A percentile compares a stretch with the other conserved stretches of the same genome.
Conservation (phyloP, 1,139 yeast species). For the Ogataea hybrid region DNA sequence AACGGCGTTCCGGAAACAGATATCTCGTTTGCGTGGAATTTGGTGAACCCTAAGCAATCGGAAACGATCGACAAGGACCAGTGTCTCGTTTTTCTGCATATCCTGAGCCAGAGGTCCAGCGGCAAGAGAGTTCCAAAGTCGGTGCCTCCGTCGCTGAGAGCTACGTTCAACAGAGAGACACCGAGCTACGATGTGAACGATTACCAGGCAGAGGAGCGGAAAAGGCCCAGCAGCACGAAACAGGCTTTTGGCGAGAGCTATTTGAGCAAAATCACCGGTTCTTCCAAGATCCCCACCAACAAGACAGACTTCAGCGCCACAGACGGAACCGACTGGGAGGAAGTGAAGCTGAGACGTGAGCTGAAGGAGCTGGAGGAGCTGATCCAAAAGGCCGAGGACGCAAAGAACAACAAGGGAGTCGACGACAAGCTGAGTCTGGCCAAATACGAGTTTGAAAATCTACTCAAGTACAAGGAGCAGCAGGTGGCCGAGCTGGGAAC, state of each 20-base stretch:
- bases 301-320: constrained; percentile 40
- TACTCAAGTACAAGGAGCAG: constrained; percentile 68
- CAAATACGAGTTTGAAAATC: constrained; percentile 78
- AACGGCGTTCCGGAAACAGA: constrained; percentile 78
- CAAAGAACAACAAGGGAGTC: constrained; percentile 43
- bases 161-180: constrained; percentile 83
- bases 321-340: constrained; percentile 87
- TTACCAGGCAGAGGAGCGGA: constrained; percentile 14
- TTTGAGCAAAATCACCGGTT: constrained; percentile 37
- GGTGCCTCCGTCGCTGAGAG: constrained; percentile 92
- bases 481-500: constrained; percentile 37
- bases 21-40: constrained; percentile 90
- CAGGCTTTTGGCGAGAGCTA: constrained; percentile 51
- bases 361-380: constrained; percentile 68
- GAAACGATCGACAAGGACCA: constrained; percentile 94
- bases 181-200: constrained; percentile 65
- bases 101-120: constrained; percentile 83
- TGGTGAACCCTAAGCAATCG: constrained; percentile 85
- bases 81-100: constrained; percentile 82
- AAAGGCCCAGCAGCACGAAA: constrained; percentile 21
- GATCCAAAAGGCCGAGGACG: constrained; percentile 57
- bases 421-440: constrained; percentile 39
- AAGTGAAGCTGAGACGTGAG: constrained; percentile 78
- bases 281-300: constrained; percentile 19
- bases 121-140: constrained; percentile 88